A percentile compares a stretch with the other conserved stretches of the same genome.
These are phyloP conservation scores for Fusarium zealandicum DNA, from an alignment of 2,329 filamentous ascomycete species.

Conservation along the genomic window DNA sequence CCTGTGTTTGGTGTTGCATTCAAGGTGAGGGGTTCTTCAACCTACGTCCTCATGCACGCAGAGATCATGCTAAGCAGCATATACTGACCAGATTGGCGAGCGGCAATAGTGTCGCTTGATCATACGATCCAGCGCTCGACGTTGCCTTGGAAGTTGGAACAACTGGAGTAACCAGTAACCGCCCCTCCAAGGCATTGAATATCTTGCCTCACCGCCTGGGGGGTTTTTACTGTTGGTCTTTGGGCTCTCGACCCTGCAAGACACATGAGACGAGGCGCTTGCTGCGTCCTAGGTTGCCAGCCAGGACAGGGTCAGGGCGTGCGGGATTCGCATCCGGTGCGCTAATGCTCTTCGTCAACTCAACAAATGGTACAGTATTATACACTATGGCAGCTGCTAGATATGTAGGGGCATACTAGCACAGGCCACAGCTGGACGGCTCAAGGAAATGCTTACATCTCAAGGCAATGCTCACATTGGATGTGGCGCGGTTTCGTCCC, in stretches of 20 bases:
- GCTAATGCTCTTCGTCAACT: slow-evolving; percentile 11
- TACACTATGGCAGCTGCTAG: slow-evolving; percentile 8
- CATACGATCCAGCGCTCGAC: slow-evolving; percentile 25
- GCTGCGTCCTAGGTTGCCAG: slow-evolving; percentile 12
- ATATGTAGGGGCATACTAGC: neutral
- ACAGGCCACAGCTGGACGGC: neutral
- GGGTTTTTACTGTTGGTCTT: slow-evolving; percentile 7
- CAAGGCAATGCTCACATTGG: neutral
- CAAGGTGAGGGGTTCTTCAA: slow-evolving; percentile 15
- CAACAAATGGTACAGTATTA: neutral
- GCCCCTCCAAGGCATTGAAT: slow-evolving; percentile 1
- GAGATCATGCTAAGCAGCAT: slow-evolving; percentile 25
- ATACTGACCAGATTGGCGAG: slow-evolving; percentile 31
- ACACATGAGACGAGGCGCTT: slow-evolving; percentile 2
- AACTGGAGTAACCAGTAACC: slow-evolving; percentile 1
- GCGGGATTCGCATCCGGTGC: slow-evolving; percentile 16
- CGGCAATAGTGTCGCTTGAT: slow-evolving; percentile 20
- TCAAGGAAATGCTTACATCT: neutral
- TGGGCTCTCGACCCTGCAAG: slow-evolving; percentile 17
- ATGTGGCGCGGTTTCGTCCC: slow-evolving; percentile 8
- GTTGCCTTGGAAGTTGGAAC: slow-evolving; percentile 3
- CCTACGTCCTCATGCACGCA: slow-evolving; percentile 16
- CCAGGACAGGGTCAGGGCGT: slow-evolving; percentile 9
- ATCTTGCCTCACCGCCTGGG: slow-evolving; percentile 26
- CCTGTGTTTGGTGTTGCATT: slow-evolving; percentile 10